phyloP scores from a whole-genome alignment of 441 rosid species.

The Populus hybrid region DNA sequence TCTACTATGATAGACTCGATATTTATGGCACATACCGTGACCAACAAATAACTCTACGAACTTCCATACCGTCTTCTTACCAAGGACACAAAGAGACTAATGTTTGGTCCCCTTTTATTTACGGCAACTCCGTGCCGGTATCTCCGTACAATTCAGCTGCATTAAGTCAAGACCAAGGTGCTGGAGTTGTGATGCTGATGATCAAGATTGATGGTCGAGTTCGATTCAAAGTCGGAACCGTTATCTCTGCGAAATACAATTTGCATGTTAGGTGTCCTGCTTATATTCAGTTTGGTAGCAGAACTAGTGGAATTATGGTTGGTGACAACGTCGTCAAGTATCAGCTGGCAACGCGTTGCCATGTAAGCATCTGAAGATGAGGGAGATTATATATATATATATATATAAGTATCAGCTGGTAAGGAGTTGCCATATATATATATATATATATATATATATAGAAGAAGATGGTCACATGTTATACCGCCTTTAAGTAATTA shows the following conservation, averaged over 20 bases:
- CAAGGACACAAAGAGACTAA: slow-evolving; percentile 73
- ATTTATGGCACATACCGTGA: slow-evolving; percentile 62
- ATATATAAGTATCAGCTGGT: no score
- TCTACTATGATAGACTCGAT: slow-evolving; percentile 81
- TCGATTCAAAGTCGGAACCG: slow-evolving; percentile 72
- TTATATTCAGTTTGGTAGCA: slow-evolving; percentile 38
- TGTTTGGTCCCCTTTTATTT: slow-evolving; percentile 79
- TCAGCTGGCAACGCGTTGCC: slow-evolving; percentile 43
- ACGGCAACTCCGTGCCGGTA: slow-evolving; percentile 61
- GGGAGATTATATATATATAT: neutral
- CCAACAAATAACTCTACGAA: slow-evolving; percentile 78
- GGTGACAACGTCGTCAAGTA: slow-evolving; percentile 63
- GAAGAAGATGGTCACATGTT: slow-evolving; percentile 20
- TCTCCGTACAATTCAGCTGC: slow-evolving; percentile 57
- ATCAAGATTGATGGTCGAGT: slow-evolving; percentile 77
- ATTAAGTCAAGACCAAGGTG: slow-evolving; percentile 40
- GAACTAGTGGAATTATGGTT: slow-evolving; percentile 33
- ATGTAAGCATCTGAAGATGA: slow-evolving; percentile 50
- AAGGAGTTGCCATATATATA: neutral
- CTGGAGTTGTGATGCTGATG: slow-evolving; percentile 35
- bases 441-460: slow-evolving; percentile 2
- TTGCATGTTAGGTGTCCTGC: slow-evolving; percentile 60
- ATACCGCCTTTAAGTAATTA: slow-evolving; percentile 28
- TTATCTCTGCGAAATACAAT: slow-evolving; percentile 56
- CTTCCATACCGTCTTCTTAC: slow-evolving; percentile 52